Percentiles rank a stretch among this genome's conserved stretches.
Evolutionary conservation across 352 stramenopile genomes (phyloP).

Genomic region (Pythium sp.): DNA sequence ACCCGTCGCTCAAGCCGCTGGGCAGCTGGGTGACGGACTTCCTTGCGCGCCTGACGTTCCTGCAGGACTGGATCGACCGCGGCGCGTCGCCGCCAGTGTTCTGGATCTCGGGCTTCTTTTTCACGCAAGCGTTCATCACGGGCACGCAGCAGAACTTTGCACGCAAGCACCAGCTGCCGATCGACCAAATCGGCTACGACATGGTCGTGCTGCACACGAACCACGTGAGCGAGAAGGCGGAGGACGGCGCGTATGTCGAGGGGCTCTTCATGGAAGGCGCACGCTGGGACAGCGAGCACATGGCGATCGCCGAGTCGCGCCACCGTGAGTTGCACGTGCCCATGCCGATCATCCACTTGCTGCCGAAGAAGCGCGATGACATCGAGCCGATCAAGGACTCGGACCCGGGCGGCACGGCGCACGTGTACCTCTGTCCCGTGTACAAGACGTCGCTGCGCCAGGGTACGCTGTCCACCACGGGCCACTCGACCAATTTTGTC

Average conservation of each 20-base stretch:
- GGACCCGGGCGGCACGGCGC: slow-evolving; percentile 84
- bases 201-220: slow-evolving; percentile 73
- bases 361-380: slow-evolving; percentile 74
- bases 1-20: slow-evolving; percentile 91
- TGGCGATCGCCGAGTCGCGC: slow-evolving; percentile 80
- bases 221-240: slow-evolving; percentile 46
- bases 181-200: slow-evolving; percentile 90
- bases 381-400: slow-evolving; percentile 90
- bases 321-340: slow-evolving; percentile 84
- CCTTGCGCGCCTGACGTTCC: slow-evolving; percentile 71
- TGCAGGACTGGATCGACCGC: slow-evolving; percentile 82
- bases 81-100: slow-evolving; percentile 80
- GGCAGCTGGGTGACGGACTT: slow-evolving; percentile 93
- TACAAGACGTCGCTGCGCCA: slow-evolving; percentile 92
- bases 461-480: slow-evolving; percentile 91
- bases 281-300: slow-evolving; percentile 62
- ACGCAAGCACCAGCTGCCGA: slow-evolving; percentile 87
- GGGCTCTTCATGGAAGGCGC: slow-evolving; percentile 90
- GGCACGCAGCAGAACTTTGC: slow-evolving; percentile 93
- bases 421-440: slow-evolving; percentile 90
- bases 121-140: slow-evolving; percentile 94
- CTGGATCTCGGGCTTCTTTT: slow-evolving; percentile 95
- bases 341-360: slow-evolving; percentile 85
- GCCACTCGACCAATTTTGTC: slow-evolving; percentile 96
- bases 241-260: slow-evolving; percentile 87